phyloP scores from a whole-genome alignment of 306 rosid genomes.

The Astragalus membranaceus region DNA sequence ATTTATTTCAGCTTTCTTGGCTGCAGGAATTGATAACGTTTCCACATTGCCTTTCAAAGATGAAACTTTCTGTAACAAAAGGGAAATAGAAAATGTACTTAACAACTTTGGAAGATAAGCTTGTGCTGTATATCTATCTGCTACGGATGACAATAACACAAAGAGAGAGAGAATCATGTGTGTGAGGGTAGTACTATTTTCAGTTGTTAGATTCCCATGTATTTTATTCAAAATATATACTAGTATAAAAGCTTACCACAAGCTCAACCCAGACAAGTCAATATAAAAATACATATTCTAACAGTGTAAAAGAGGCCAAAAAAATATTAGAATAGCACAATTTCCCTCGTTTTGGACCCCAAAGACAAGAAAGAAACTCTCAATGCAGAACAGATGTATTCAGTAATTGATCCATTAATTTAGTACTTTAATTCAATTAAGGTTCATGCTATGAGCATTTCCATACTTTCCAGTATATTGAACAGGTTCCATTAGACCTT shows the following conservation, averaged over 20 bases:
- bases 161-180: not conserved
- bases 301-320: not conserved
- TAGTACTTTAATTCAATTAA: not conserved
- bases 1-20: slow-evolving; percentile 79
- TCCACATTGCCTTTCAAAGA: slow-evolving; percentile 73
- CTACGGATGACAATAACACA: not conserved
- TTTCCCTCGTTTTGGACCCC: not conserved
- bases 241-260: not conserved
- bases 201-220: not conserved
- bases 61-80: slow-evolving; percentile 56
- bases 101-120: not conserved
- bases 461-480: not conserved
- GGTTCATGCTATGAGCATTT: not conserved
- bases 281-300: not conserved
- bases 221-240: no score
- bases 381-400: slow-evolving; percentile 2
- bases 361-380: not conserved
- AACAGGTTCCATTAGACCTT: not conserved
- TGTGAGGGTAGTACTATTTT: not conserved
- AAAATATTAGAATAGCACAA: not conserved
- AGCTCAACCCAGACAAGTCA: not conserved
- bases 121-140: not conserved
- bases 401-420: not conserved
- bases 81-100: not conserved
- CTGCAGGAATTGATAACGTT: slow-evolving; percentile 74